Base-by-base conservation (phyloP, 257 asterid genomes). In the Ajuga chamaepitys region DNA sequence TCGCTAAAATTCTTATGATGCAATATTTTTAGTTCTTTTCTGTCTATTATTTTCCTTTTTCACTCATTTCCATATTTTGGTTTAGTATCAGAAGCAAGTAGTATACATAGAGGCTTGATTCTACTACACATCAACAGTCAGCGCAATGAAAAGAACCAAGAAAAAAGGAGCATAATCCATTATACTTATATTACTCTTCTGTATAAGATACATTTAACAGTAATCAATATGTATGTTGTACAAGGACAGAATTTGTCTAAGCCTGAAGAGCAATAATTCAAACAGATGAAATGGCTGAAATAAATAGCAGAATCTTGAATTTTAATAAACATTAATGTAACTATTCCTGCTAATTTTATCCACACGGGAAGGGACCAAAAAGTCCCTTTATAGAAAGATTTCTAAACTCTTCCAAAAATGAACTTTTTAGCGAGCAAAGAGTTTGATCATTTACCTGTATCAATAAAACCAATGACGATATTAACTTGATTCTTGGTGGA, bases 401-500 rank as follows among this genome's bases (percentile, higher is more conserved):
- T 57, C 48, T 14, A 7, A 38, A 21, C 9, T 44, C 56, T 51
- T 20, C 64, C 26, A 44, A 28, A 24, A 26, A 57, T 9, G 17
- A 22, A 45, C 51, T 11, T 7, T 5, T 3, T 26, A n/a, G 20
- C 24, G 9, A 40, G 25, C 24, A 25, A 50, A 13, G 47, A 22
- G 58, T 35, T 60, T 52, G 48, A 64, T 18, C 22, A 52, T 51
- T 71, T 52, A 89, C 98, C 98, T 77, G 98, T 82, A 73, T 92
- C 98, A 73, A 92, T 92, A 68, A 92, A 84, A 69, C 98, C 98
- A 73, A 92, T 81, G 75, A 89, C 83, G 74, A 89, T 85, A 83
- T 87, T 82, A 18, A 84, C 97, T 83, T 93, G 99, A 73, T 87
- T 86, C 84, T 84, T 85, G 85, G 99, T 89, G 51, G 97, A 89